Percentiles rank a stretch among this genome's conserved stretches.
phyloP scores from a whole-genome alignment of 1,139 yeast genomes.

The Eremothecium cymbalariae region DNA sequence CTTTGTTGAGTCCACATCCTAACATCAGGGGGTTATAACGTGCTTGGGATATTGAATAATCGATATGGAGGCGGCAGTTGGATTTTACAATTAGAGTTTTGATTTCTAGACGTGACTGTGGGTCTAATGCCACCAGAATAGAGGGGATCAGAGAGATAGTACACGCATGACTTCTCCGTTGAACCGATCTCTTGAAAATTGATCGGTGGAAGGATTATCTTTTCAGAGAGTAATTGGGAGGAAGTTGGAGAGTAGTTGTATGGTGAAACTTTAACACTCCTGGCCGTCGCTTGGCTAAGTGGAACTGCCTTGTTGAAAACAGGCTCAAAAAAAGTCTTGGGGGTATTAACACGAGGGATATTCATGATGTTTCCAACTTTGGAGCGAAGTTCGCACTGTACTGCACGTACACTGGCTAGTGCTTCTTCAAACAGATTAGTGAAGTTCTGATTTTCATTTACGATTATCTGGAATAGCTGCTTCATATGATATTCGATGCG shows the following conservation, averaged over 20 bases:
- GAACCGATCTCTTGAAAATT: background rate
- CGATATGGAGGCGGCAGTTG: conserved; percentile 2
- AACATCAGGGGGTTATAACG: too few species aligned
- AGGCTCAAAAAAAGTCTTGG: too few species aligned
- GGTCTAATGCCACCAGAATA: background rate
- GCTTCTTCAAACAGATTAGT: conserved; percentile 3
- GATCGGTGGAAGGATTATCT: conserved; percentile 3
- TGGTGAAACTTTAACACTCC: too few species aligned
- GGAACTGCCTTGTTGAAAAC: too few species aligned
- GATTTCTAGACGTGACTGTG: background rate
- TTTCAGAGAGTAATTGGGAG: background rate
- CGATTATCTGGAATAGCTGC: conserved; percentile 1
- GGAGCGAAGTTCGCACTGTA: too few species aligned
- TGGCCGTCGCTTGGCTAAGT: too few species aligned
- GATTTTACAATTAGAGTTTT: background rate
- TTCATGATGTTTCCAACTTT: too few species aligned
- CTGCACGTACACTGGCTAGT: too few species aligned
- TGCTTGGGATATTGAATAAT: conserved; percentile 2
- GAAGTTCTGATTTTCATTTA: conserved; percentile 3
- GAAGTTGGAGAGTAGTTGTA: too few species aligned
- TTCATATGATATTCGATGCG: conserved; percentile 4
- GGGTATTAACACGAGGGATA: too few species aligned
- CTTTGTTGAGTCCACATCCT: background rate
- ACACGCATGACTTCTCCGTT: background rate
- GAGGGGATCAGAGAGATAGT: background rate